Conservation (phyloP, 371 early-diverging fungal species). For the Dichotomocladium elegans region DNA sequence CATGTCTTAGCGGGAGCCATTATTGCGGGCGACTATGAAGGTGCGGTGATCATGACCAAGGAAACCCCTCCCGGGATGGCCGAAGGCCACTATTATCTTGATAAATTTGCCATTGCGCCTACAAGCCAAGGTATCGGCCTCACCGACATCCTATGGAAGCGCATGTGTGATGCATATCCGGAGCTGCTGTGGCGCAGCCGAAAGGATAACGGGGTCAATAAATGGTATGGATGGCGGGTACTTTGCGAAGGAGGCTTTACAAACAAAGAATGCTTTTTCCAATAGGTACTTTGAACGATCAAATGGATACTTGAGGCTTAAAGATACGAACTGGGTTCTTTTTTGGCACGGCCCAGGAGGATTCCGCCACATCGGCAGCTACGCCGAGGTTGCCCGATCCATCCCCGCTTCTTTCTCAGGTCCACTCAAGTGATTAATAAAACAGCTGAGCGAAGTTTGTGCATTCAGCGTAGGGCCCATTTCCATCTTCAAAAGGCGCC, state of each 20-base stretch:
- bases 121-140: constrained; percentile 87
- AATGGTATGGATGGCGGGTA: constrained; percentile 57
- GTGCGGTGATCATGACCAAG: constrained; percentile 41
- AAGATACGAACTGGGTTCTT: constrained; percentile 68
- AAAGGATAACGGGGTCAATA: constrained; percentile 87
- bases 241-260: background rate
- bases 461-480: no score
- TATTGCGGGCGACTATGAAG: constrained; percentile 85
- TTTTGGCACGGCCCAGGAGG: constrained; percentile 74
- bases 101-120: constrained; percentile 92
- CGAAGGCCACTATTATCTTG: constrained; percentile 65
- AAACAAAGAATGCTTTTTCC: background rate
- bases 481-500: no score
- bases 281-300: constrained; percentile 86
- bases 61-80: constrained; percentile 9
- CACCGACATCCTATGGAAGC: constrained; percentile 90
- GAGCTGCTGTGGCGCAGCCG: constrained; percentile 86
- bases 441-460: no score
- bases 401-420: constrained; percentile 39
- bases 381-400: constrained; percentile 27
- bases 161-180: constrained; percentile 66
- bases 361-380: constrained; percentile 24
- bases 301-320: constrained; percentile 65
- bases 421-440: background rate
- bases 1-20: constrained; percentile 58